Percentiles rank a stretch among this genome's conserved stretches.
Conservation (phyloP, 345 rosid genomes). For the Hirschfeldia incana region DNA sequence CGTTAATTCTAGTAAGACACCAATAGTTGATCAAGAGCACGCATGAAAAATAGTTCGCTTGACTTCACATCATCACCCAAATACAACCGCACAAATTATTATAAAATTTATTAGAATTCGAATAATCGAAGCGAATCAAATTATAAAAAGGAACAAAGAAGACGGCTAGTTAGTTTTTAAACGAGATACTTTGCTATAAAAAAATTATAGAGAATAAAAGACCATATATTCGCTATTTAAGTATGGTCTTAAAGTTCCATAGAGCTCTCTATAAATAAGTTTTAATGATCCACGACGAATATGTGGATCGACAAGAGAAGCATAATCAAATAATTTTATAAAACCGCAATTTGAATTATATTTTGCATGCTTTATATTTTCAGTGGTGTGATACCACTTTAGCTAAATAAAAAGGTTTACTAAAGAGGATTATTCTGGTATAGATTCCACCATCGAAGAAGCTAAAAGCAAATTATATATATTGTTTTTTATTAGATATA, state of each 20-base stretch:
- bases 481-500: not conserved
- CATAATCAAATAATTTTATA: not conserved
- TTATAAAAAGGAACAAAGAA: not conserved
- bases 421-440: constrained; percentile 18
- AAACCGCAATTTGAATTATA: not conserved
- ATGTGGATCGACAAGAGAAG: constrained; percentile 1
- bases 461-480: constrained; percentile 15
- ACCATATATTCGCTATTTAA: not conserved
- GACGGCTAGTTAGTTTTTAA: not conserved
- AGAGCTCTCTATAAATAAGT: not conserved
- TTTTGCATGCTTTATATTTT: not conserved
- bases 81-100: not conserved
- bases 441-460: constrained; percentile 30
- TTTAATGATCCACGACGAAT: constrained; percentile 7
- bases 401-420: not conserved
- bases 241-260: constrained; percentile 1
- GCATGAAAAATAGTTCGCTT: not conserved
- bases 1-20: not conserved
- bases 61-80: not conserved
- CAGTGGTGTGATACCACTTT: constrained; percentile 2
- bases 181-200: not conserved
- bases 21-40: too few species aligned
- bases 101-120: not conserved
- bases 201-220: not conserved
- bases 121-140: constrained; percentile 2